Conservation (phyloP, 2,329 filamentous ascomycete species). For the Ilyonectria mors-panacis region DNA sequence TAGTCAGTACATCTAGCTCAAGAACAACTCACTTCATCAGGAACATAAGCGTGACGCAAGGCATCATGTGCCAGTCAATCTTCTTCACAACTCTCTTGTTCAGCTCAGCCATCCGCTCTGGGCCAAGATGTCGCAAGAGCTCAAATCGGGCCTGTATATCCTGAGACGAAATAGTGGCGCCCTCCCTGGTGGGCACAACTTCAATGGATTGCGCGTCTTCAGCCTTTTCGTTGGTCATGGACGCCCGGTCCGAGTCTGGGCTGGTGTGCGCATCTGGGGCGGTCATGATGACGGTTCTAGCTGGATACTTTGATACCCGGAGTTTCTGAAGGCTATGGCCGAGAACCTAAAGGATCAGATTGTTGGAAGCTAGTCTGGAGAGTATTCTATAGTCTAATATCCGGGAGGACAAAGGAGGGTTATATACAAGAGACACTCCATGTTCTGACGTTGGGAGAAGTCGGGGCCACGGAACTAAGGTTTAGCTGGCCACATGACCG, state of each 20-base stretch:
- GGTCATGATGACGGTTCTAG: constrained; percentile 21
- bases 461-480: constrained; percentile 14
- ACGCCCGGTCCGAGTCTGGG: background rate
- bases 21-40: constrained; percentile 49
- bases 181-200: background rate
- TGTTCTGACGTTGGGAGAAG: constrained; percentile 11
- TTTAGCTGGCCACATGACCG: background rate
- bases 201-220: constrained; percentile 22
- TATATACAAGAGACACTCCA: constrained; percentile 7
- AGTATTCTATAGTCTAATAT: background rate
- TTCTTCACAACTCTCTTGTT: constrained; percentile 50
- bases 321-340: background rate
- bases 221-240: constrained; percentile 20
- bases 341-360: background rate
- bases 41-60: constrained; percentile 38
- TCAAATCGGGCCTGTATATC: constrained; percentile 47
- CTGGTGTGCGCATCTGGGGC: background rate
- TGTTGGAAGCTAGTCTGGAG: background rate
- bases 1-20: too few relatives aligned
- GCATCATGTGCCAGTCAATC: constrained; percentile 49
- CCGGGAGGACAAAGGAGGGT: background rate
- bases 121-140: constrained; percentile 39
- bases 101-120: constrained; percentile 42
- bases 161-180: constrained; percentile 28
- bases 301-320: too few relatives aligned